Percentiles rank a stretch among this genome's conserved stretches.
These are phyloP conservation scores for Brassica juncea DNA, from an alignment of 345 rosid genomes.

Conservation along the genomic window DNA sequence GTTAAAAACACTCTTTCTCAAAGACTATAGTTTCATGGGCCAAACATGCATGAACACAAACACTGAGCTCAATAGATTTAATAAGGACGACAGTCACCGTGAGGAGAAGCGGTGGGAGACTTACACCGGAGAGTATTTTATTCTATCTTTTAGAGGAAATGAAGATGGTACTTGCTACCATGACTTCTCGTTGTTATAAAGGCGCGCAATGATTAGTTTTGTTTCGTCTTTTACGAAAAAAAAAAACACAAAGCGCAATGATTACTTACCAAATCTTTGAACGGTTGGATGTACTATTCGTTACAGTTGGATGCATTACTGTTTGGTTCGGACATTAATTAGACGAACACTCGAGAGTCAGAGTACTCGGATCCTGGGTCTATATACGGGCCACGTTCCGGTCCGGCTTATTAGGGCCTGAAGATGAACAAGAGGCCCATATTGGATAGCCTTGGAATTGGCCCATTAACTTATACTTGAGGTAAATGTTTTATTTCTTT, in stretches of 20 bases:
- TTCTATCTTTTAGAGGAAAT: not conserved
- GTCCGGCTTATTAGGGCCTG: not conserved
- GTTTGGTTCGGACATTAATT: not conserved
- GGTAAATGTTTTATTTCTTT: not conserved
- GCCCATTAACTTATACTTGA: not conserved
- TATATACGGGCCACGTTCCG: conserved; percentile 1
- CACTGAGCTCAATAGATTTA: not conserved
- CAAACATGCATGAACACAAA: not conserved
- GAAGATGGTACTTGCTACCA: conserved; percentile 11
- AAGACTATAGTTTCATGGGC: not conserved
- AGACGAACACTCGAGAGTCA: conserved; percentile 24
- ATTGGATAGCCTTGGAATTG: not conserved
- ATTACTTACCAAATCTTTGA: conserved; percentile 21
- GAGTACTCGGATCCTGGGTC: conserved; percentile 14
- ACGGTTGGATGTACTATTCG: conserved; percentile 12
- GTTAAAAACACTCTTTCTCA: not conserved
- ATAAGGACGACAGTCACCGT: not conserved
- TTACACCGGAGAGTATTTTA: not conserved
- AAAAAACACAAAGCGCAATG: not conserved
- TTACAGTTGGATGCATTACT: conserved; percentile 21
- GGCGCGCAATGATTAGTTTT: not conserved
- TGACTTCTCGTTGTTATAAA: not conserved
- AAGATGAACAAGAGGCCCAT: conserved; percentile 15
- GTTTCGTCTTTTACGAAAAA: no score
- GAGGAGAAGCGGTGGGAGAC: not conserved